Percentiles rank a stretch among this genome's conserved stretches.
Conservation (phyloP, 2,329 filamentous ascomycete genomes). For the Falciphora oryzae region DNA sequence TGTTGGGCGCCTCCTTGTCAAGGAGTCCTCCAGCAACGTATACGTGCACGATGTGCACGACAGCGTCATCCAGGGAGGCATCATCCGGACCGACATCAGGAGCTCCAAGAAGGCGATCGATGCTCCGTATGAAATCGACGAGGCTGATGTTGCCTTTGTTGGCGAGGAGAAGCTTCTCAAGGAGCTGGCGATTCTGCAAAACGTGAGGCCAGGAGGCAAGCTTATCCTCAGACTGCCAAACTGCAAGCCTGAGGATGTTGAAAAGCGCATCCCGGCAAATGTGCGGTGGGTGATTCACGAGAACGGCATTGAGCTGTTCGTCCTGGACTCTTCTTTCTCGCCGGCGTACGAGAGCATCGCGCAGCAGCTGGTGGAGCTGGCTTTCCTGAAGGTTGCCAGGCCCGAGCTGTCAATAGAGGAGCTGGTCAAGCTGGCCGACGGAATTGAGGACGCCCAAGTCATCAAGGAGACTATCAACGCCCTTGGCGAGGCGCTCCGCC, state of each 20-base stretch:
- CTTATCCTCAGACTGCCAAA: conserved; percentile 71
- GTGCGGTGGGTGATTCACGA: conserved; percentile 67
- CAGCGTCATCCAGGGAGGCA: conserved; percentile 68
- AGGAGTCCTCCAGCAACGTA: conserved; percentile 61
- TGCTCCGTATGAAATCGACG: conserved; percentile 72
- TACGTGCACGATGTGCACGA: conserved; percentile 57
- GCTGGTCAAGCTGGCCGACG: conserved; percentile 57
- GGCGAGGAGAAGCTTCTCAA: conserved; percentile 75
- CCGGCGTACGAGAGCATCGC: conserved; percentile 62
- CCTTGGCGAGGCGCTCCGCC: conserved; percentile 63
- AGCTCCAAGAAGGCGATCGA: conserved; percentile 78
- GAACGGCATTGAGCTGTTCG: conserved; percentile 64
- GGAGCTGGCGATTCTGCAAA: conserved; percentile 67
- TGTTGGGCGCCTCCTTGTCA: conserved; percentile 57
- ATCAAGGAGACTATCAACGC: conserved; percentile 57
- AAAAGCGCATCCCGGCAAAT: conserved; percentile 71
- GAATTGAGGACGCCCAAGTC: conserved; percentile 45
- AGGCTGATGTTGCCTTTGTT: conserved; percentile 74
- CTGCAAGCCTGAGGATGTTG: conserved; percentile 81
- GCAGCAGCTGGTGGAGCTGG: conserved; percentile 66
- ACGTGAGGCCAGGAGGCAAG: conserved; percentile 63
- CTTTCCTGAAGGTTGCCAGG: conserved; percentile 74
- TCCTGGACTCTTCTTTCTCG: conserved; percentile 67
- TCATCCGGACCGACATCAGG: conserved; percentile 78
- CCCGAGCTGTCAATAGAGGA: conserved; percentile 58